Percentiles rank a stretch among this genome's conserved stretches.
Evolutionary conservation across 768 basidiomycete genomes (phyloP).

Genomic region (Russula dissimulans): DNA sequence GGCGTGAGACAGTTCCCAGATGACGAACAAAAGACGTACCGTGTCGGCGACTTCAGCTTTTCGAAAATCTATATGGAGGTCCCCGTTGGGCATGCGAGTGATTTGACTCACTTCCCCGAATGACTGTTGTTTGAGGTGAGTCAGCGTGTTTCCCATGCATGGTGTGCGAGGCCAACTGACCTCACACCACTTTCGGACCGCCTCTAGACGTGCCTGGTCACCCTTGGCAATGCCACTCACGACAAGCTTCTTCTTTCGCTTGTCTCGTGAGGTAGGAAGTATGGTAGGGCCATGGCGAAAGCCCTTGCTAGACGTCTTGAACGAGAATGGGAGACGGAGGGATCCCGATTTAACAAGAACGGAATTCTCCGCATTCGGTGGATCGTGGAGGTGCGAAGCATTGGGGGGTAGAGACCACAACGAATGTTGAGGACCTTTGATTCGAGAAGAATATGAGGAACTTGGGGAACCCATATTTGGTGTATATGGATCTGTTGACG

Average conservation of each 20-base stretch:
- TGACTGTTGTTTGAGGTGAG: conserved; percentile 9
- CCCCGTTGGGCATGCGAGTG: conserved; percentile 63
- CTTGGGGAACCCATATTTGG: conserved; percentile 29
- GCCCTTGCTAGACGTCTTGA: conserved; percentile 19
- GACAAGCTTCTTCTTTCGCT: conserved; percentile 50
- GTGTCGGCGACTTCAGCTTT: conserved; percentile 74
- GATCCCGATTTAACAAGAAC: conserved; percentile 23
- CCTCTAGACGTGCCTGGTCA: conserved; percentile 57
- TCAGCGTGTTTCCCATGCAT: conserved; percentile 16
- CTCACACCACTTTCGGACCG: conserved; percentile 68
- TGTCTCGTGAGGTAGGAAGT: conserved; percentile 34
- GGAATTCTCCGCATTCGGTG: conserved; percentile 23
- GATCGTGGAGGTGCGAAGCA: conserved; percentile 34
- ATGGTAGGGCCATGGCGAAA: conserved; percentile 21
- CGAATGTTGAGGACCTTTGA: conserved; percentile 29
- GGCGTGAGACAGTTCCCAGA: conserved; percentile 15
- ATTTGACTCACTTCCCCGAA: conserved; percentile 74
- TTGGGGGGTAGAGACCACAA: conserved; percentile 33
- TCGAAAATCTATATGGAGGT: conserved; percentile 68
- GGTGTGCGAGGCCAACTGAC: conserved; percentile 30
- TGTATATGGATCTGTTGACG: conserved; percentile 11
- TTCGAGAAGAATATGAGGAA: conserved; percentile 29
- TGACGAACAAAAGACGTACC: conserved; percentile 33
- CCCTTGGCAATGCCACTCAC: conserved; percentile 57
- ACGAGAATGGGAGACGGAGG: conserved; percentile 28